These are phyloP conservation scores for Epichloe glyceriae DNA, from an alignment of 2,329 filamentous ascomycete species.

Conservation along the genomic window DNA sequence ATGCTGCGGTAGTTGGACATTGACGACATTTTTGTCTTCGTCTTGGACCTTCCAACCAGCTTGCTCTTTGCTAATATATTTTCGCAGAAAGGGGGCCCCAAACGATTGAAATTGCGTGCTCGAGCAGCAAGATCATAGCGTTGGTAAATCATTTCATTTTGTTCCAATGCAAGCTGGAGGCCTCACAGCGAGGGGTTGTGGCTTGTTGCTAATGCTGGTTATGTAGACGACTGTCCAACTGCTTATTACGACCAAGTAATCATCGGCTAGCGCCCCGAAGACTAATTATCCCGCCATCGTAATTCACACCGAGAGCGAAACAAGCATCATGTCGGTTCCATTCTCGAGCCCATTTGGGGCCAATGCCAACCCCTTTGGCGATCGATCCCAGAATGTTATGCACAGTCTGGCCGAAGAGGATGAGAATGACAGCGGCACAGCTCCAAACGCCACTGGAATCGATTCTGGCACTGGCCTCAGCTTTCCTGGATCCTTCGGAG, in stretches of 20 bases:
- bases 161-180: neutral
- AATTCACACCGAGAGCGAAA: neutral
- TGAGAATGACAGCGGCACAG: conserved; percentile 62
- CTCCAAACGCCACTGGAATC: conserved; percentile 24
- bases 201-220: neutral
- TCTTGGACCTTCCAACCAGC: neutral
- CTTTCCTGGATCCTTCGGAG: conserved; percentile 42
- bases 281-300: too few species aligned
- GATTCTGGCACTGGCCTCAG: conserved; percentile 33
- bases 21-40: neutral
- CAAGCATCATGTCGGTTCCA: conserved; percentile 51
- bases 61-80: neutral
- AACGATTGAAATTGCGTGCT: neutral
- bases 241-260: neutral
- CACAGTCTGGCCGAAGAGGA: conserved; percentile 66
- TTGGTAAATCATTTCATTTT: neutral
- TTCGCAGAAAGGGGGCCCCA: neutral
- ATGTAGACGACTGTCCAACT: neutral
- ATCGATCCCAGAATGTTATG: conserved; percentile 27
- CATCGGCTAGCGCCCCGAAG: neutral
- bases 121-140: neutral
- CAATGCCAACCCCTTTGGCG: conserved; percentile 61
- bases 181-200: neutral
- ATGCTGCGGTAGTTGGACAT: neutral
- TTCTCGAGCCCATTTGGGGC: conserved; percentile 63